These are phyloP conservation scores for Amphibolis antarctica DNA, from an alignment of 106 monocot species.

Conservation along the genomic window DNA sequence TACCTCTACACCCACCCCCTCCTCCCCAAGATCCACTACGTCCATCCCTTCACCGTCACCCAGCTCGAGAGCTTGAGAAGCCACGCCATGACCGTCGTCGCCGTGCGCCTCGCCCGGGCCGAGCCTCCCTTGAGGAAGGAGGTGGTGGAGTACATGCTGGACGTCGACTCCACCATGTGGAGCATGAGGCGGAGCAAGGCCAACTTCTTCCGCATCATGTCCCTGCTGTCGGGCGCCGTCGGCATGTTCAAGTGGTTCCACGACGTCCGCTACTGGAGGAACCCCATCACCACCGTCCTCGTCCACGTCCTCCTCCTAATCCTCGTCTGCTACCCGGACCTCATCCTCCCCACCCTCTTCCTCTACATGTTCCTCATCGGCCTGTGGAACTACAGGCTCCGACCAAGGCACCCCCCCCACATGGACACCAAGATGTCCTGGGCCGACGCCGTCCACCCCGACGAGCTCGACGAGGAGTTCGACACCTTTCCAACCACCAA, in stretches of 20 bases:
- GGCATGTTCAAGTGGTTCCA: slow-evolving; percentile 34
- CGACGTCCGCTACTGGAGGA: slow-evolving; percentile 53
- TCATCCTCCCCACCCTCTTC: slow-evolving; percentile 61
- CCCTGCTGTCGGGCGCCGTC: slow-evolving; percentile 33
- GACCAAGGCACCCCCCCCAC: slow-evolving; percentile 49
- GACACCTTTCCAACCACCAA: slow-evolving; percentile 59
- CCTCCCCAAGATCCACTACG: slow-evolving; percentile 58
- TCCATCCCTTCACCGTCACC: slow-evolving; percentile 41
- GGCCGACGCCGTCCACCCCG: slow-evolving; percentile 44
- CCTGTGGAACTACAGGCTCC: slow-evolving; percentile 45
- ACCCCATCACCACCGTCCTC: slow-evolving; percentile 52
- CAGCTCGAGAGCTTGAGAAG: slow-evolving; percentile 45
- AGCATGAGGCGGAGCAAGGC: slow-evolving; percentile 79
- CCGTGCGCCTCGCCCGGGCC: slow-evolving; percentile 38
- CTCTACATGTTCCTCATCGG: slow-evolving; percentile 64
- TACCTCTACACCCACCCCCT: slow-evolving; percentile 41
- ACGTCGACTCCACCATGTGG: slow-evolving; percentile 59
- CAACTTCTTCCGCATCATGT: slow-evolving; percentile 57
- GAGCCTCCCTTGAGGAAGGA: slow-evolving; percentile 64
- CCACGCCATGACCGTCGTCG: slow-evolving; percentile 51
- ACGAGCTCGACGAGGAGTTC: slow-evolving; percentile 75
- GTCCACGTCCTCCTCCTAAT: slow-evolving; percentile 53
- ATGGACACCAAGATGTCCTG: slow-evolving; percentile 62
- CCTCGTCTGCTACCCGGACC: slow-evolving; percentile 51
- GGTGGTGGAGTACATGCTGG: slow-evolving; percentile 65